Evolutionary conservation across 2,329 filamentous ascomycete genomes (phyloP), one percentile per base, ranked within the genome.

Genomic region (Emmonsiellopsis sp.): DNA sequence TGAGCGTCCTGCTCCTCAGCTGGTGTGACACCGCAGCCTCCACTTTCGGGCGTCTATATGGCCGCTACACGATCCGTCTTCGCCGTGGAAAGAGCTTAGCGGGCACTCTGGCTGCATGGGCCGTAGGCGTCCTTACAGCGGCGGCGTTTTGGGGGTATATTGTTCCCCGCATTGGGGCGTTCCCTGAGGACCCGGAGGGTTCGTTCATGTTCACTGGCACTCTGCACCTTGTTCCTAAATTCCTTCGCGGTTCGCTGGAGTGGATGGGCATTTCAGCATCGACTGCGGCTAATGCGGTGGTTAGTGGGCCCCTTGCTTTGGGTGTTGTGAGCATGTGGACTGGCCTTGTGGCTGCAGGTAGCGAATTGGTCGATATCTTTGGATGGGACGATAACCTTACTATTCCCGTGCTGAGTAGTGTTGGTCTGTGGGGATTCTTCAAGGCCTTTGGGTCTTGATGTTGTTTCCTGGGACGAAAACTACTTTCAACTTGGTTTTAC

Each of bases 11-110:
- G 63, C 80, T 98, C 41, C 81, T 98, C 26, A 94, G 88, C 66
- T 98, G 93, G 93, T 98, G 93, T 72, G 93, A 98, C 69, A 97
- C 93, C 1, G 93, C 93, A 37, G 93, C 93, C 50, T 93, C 87
- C 67, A 98, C 93, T 0, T 91, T 98, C 65, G 93, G 93, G 51
- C 82, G 93, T 52, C 76, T 92, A 11, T 97, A 88, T 73, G 93
- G 93, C 42, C 82, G 86, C 57, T 91, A 96, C 67, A 98, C 93
- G 1, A 88, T 88, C 38, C 81, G 86, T 51, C 80, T 98, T 53
- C 83, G 93, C 57, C 80, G 80, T 58, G 91, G 91, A 42, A 98
- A 98, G 80, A 95, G 89, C 56, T 76, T 97, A 31, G 93, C 93
- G 15, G 93, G 93, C 0, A 93, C 87, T 8, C 65, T 89, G 10